A percentile compares a stretch with the other conserved stretches of the same genome.
These are phyloP conservation scores for Penium margaritaceum DNA, from an alignment of 139 green algal species.

Conservation along the genomic window DNA sequence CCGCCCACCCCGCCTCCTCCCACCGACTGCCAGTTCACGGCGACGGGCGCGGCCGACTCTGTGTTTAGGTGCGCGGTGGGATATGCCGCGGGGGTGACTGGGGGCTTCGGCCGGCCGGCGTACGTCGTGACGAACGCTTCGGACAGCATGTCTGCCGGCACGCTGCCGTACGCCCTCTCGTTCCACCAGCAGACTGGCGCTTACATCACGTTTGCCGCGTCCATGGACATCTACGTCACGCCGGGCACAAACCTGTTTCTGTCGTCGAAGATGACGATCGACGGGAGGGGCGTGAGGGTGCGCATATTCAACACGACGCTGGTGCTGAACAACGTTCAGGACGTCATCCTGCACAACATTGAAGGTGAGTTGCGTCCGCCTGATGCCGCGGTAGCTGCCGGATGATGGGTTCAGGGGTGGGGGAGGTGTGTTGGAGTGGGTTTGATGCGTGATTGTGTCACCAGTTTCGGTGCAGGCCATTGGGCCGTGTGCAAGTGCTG, in stretches of 20 bases:
- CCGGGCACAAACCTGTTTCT: slow-evolving; percentile 1
- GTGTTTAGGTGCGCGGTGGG: not conserved
- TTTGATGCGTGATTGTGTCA: not conserved
- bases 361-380: too few relatives aligned
- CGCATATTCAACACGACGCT: not conserved
- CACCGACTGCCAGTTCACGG: slow-evolving; percentile 9
- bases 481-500: too few relatives aligned
- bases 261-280: slow-evolving; percentile 3
- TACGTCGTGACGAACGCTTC: not conserved
- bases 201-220: slow-evolving; percentile 4
- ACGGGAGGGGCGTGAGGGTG: slow-evolving; percentile 6
- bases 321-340: slow-evolving; percentile 1
- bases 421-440: not conserved
- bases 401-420: not conserved
- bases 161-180: not conserved
- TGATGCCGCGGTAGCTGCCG: too few relatives aligned
- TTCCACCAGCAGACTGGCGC: not conserved
- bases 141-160: not conserved
- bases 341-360: slow-evolving; percentile 20
- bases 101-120: not conserved
- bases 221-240: slow-evolving; percentile 11
- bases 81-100: slow-evolving; percentile 3
- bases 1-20: too few relatives aligned
- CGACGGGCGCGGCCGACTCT: not conserved
- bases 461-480: too few relatives aligned